Evolutionary conservation across 768 basidiomycete species (phyloP).

Genomic region (Boletus tylopilopsis): DNA sequence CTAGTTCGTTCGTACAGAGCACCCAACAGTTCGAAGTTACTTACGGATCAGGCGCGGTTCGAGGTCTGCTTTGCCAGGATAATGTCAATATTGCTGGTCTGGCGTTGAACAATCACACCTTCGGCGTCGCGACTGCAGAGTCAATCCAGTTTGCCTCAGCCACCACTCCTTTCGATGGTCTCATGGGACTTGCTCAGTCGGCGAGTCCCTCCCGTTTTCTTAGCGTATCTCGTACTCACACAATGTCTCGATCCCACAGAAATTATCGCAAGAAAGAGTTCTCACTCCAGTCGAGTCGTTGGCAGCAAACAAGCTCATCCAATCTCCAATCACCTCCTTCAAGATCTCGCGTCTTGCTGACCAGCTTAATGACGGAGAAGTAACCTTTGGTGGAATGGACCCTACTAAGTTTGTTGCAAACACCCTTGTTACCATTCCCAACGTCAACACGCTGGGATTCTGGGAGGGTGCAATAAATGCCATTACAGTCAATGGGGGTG

Average conservation of each 20-base stretch:
- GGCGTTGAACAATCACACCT: constrained; percentile 51
- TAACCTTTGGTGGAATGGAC: constrained; percentile 81
- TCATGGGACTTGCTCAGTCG: constrained; percentile 76
- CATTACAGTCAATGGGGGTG: constrained; percentile 54
- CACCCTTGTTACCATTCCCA: constrained; percentile 57
- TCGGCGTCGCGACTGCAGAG: constrained; percentile 64
- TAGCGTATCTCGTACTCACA: background rate
- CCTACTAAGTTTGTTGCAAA: constrained; percentile 57
- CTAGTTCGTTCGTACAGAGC: constrained; percentile 58
- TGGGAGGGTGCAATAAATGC: constrained; percentile 72
- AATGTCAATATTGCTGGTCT: constrained; percentile 63
- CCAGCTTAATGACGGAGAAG: constrained; percentile 62
- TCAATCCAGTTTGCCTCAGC: constrained; percentile 55
- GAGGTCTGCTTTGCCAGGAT: constrained; percentile 62
- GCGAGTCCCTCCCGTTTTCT: constrained; percentile 36
- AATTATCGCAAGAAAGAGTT: constrained; percentile 60
- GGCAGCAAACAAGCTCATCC: constrained; percentile 51
- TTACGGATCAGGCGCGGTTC: constrained; percentile 69
- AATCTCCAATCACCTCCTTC: constrained; percentile 67
- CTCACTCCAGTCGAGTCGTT: constrained; percentile 73
- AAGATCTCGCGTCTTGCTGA: constrained; percentile 76
- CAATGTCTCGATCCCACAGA: constrained; percentile 27
- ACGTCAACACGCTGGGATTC: constrained; percentile 67
- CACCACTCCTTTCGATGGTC: constrained; percentile 57
- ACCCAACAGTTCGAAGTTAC: constrained; percentile 52